A percentile compares a stretch with the other conserved stretches of the same genome.
Evolutionary conservation across 1,284 basidiomycete species (phyloP).

Genomic region (Naganishia albida): DNA sequence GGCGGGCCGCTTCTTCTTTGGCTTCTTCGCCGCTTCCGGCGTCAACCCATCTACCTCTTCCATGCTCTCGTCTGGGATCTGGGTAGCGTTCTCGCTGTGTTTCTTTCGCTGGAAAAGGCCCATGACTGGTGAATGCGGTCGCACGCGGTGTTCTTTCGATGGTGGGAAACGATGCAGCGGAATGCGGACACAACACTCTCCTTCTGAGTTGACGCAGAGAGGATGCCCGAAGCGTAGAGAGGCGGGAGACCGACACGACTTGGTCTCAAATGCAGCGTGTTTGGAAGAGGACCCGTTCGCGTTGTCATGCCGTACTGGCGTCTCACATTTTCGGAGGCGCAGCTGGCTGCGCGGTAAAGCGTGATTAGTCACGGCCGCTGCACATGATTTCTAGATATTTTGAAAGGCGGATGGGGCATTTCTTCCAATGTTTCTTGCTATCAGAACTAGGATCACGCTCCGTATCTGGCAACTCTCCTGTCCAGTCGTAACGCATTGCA

Average conservation of each 20-base stretch:
- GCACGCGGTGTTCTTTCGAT: too few relatives aligned
- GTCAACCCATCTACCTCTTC: conserved; percentile 25
- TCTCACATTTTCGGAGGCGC: conserved; percentile 21
- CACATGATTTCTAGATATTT: too few relatives aligned
- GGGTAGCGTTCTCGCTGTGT: conserved; percentile 20
- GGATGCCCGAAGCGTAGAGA: not conserved
- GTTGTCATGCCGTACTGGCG: conserved; percentile 6
- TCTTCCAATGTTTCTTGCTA: too few relatives aligned
- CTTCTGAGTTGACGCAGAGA: too few relatives aligned
- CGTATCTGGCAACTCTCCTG: too few relatives aligned
- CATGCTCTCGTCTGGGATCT: conserved; percentile 21
- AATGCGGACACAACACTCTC: too few relatives aligned
- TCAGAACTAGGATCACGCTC: too few relatives aligned
- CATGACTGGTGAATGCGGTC: not conserved
- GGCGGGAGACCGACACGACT: not conserved
- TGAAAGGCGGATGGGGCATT: too few relatives aligned
- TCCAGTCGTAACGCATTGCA: too few relatives aligned
- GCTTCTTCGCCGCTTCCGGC: conserved; percentile 23
- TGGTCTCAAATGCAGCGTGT: not conserved
- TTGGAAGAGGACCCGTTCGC: conserved; percentile 1
- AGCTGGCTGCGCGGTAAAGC: conserved; percentile 4
- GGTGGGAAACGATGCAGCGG: too few relatives aligned
- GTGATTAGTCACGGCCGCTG: conserved; percentile 5
- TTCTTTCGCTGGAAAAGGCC: conserved; percentile 28
- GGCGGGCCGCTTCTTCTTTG: conserved; percentile 28